phyloP scores from a whole-genome alignment of 805 yeast genomes.

The Kregervanrija delftensis region DNA sequence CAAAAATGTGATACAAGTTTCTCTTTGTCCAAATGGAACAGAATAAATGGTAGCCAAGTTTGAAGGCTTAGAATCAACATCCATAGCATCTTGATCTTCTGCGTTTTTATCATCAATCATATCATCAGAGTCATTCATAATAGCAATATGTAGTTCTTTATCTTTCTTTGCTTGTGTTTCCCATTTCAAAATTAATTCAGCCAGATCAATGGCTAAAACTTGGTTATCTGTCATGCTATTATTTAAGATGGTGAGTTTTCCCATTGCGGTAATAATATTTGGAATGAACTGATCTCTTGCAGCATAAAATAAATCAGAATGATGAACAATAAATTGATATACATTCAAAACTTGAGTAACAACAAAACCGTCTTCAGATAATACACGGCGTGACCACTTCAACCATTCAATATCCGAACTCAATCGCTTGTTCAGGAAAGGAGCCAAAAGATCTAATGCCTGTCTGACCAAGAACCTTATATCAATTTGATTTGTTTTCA shows the following conservation, averaged over 20 bases:
- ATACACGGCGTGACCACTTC: conserved; percentile 88
- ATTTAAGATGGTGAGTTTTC: conserved; percentile 72
- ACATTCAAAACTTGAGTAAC: conserved; percentile 81
- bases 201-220: conserved; percentile 78
- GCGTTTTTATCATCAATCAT: conserved; percentile 4
- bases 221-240: conserved; percentile 79
- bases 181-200: conserved; percentile 83
- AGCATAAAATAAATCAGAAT: conserved; percentile 74
- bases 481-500: conserved; percentile 80
- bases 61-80: conserved; percentile 10
- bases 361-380: conserved; percentile 84
- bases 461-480: conserved; percentile 77
- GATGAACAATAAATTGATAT: conserved; percentile 82
- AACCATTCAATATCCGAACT: conserved; percentile 68
- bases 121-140: conserved; percentile 1
- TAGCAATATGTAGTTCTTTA: background rate
- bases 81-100: conserved; percentile 14
- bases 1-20: conserved; percentile 83
- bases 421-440: conserved; percentile 69
- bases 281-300: conserved; percentile 88
- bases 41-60: conserved; percentile 31
- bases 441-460: conserved; percentile 83
- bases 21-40: conserved; percentile 74
- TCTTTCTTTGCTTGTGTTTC: conserved; percentile 39
- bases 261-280: conserved; percentile 86